Percentiles rank a stretch among this genome's conserved stretches.
Evolutionary conservation across 1,139 yeast genomes (phyloP).

Genomic region (Schwanniomyces etchellsii): DNA sequence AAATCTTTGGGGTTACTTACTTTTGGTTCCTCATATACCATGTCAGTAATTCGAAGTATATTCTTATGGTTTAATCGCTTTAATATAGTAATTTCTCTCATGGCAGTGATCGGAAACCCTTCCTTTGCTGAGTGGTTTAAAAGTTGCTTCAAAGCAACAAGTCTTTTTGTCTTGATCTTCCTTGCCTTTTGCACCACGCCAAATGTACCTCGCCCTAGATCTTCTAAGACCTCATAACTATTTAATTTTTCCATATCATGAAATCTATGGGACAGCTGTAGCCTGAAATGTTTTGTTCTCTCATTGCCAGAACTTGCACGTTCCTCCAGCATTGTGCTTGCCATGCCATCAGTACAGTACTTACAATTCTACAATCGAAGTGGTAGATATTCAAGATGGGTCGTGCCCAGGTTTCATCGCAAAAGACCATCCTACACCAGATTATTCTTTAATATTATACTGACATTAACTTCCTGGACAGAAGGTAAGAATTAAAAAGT

Average conservation of each 20-base stretch:
- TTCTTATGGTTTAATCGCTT: conserved; percentile 67
- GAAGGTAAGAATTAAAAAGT: too few species aligned
- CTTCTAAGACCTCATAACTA: conserved; percentile 30
- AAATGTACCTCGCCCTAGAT: conserved; percentile 45
- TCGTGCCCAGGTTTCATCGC: too few species aligned
- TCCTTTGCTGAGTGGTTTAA: conserved; percentile 80
- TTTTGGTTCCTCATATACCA: conserved; percentile 65
- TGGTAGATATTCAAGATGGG: too few species aligned
- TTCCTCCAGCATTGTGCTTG: background rate
- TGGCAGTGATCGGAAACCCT: conserved; percentile 93
- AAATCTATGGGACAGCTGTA: conserved; percentile 8
- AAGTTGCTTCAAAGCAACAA: conserved; percentile 66
- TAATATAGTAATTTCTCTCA: conserved; percentile 84
- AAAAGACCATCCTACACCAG: too few species aligned
- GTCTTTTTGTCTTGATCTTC: conserved; percentile 20
- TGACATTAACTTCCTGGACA: too few species aligned
- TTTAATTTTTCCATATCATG: conserved; percentile 26
- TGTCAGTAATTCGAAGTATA: conserved; percentile 73
- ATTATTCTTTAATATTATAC: too few species aligned
- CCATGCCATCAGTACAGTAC: conserved; percentile 2
- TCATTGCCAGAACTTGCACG: background rate
- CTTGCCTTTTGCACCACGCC: conserved; percentile 46
- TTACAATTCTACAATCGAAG: background rate
- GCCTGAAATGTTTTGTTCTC: conserved; percentile 1
- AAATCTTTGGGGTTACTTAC: conserved; percentile 26